A percentile compares a stretch with the other conserved stretches of the same genome.
Evolutionary conservation across 768 basidiomycete genomes (phyloP).

Genomic region (Podaxis sp.): DNA sequence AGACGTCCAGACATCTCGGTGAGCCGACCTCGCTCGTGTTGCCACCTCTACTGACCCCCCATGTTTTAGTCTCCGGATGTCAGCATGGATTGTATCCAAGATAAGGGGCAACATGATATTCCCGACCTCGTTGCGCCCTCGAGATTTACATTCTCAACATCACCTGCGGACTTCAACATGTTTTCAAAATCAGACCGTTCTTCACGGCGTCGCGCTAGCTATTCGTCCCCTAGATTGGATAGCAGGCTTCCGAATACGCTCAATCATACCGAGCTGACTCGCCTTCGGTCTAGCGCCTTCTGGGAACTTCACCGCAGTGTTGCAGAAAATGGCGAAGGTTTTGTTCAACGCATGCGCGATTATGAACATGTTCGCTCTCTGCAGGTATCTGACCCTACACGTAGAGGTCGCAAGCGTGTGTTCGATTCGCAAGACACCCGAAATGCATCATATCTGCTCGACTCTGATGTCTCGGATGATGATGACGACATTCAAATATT

Average conservation of each 20-base stretch:
- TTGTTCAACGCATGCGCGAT: conserved; percentile 72
- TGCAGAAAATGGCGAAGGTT: conserved; percentile 61
- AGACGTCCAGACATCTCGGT: conserved; percentile 49
- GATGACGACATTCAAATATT: conserved; percentile 63
- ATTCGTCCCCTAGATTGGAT: conserved; percentile 12
- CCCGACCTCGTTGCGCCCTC: conserved; percentile 17
- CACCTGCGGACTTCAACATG: conserved; percentile 49
- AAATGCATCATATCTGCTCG: conserved; percentile 17
- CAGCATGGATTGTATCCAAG: conserved; percentile 8
- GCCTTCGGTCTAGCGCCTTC: conserved; percentile 61
- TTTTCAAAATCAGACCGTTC: conserved; percentile 27
- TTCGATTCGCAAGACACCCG: conserved; percentile 7
- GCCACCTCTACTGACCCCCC: background rate
- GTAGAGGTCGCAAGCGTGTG: conserved; percentile 38
- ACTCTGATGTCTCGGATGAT: conserved; percentile 42
- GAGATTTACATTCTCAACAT: conserved; percentile 39
- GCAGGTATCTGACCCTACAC: background rate
- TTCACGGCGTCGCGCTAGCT: conserved; percentile 6
- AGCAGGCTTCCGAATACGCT: conserved; percentile 12
- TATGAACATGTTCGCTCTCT: conserved; percentile 56
- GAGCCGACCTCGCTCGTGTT: background rate
- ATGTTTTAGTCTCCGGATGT: conserved; percentile 1
- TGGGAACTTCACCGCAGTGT: conserved; percentile 63
- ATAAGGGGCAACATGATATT: conserved; percentile 26
- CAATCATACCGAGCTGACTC: conserved; percentile 21